Evolutionary conservation across 805 yeast species (phyloP).

Genomic region (Wickerhamiella qilinensis): DNA sequence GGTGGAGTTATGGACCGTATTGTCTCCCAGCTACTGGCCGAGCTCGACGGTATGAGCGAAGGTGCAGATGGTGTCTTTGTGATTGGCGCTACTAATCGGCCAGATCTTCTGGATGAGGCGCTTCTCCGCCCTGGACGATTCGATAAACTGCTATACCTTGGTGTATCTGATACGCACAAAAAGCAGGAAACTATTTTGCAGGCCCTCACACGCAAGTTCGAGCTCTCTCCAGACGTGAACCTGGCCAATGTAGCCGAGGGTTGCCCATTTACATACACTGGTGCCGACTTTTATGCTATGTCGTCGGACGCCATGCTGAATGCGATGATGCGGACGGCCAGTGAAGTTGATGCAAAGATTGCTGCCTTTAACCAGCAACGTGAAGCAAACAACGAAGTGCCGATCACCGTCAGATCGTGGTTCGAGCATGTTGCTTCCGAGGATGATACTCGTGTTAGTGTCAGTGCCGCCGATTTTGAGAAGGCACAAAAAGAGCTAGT

Average conservation of each 20-base stretch:
- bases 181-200: conserved; percentile 74
- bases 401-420: conserved; percentile 70
- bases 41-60: conserved; percentile 82
- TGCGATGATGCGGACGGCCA: conserved; percentile 87
- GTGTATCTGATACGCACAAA: conserved; percentile 79
- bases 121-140: conserved; percentile 86
- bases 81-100: conserved; percentile 97
- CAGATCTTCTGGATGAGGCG: conserved; percentile 90
- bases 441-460: conserved; percentile 53
- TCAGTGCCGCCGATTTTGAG: conserved; percentile 56
- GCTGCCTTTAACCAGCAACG: conserved; percentile 31
- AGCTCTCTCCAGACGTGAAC: conserved; percentile 42
- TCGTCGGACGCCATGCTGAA: conserved; percentile 92
- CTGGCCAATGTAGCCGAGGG: conserved; percentile 40
- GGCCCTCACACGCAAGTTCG: conserved; percentile 70
- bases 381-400: conserved; percentile 14
- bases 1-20: conserved; percentile 99
- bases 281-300: conserved; percentile 94
- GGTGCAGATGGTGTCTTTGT: conserved; percentile 87
- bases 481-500: conserved; percentile 55
- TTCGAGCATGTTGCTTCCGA: conserved; percentile 62
- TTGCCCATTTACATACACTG: conserved; percentile 86
- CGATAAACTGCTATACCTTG: conserved; percentile 86
- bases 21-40: conserved; percentile 88
- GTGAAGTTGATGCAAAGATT: conserved; percentile 53